Evolutionary conservation across 805 yeast genomes (phyloP).

Genomic region (Jamesozyma rosinii): DNA sequence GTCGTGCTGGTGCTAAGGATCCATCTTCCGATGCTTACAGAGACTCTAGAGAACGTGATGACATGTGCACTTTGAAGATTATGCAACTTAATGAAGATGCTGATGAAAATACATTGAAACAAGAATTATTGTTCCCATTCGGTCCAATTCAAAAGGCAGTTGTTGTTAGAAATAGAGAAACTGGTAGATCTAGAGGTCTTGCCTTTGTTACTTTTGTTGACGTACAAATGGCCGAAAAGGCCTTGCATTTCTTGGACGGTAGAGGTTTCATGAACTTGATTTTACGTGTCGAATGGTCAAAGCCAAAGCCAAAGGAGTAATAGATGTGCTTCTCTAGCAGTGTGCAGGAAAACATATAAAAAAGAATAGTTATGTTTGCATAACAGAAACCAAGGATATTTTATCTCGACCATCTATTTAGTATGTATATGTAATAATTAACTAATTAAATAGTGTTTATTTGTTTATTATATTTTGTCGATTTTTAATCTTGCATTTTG

Average conservation of each 20-base stretch:
- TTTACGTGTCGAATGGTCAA: constrained; percentile 55
- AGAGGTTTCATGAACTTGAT: constrained; percentile 88
- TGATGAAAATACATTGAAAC: constrained; percentile 69
- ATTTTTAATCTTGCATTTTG: constrained; percentile 28
- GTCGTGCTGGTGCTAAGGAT: constrained; percentile 35
- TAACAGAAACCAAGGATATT: neutral
- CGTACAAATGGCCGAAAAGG: constrained; percentile 62
- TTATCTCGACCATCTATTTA: too few relatives aligned
- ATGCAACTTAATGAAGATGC: constrained; percentile 83
- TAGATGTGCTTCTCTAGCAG: too few relatives aligned
- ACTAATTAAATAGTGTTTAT: neutral
- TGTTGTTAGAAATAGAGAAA: constrained; percentile 82
- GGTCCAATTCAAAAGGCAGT: constrained; percentile 68
- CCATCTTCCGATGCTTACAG: constrained; percentile 36
- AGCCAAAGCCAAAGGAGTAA: constrained; percentile 28
- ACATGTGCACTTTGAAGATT: constrained; percentile 77
- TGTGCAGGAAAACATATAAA: neutral
- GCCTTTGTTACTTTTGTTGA: constrained; percentile 82
- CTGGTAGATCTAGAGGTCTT: constrained; percentile 90
- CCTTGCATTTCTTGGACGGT: constrained; percentile 71
- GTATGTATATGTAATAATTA: neutral
- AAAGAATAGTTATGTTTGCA: neutral
- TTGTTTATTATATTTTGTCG: constrained; percentile 4
- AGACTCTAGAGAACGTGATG: constrained; percentile 60
- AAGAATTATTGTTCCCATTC: constrained; percentile 57